Conservation (phyloP, 805 yeast species). For the Peterozyma xylosa region DNA sequence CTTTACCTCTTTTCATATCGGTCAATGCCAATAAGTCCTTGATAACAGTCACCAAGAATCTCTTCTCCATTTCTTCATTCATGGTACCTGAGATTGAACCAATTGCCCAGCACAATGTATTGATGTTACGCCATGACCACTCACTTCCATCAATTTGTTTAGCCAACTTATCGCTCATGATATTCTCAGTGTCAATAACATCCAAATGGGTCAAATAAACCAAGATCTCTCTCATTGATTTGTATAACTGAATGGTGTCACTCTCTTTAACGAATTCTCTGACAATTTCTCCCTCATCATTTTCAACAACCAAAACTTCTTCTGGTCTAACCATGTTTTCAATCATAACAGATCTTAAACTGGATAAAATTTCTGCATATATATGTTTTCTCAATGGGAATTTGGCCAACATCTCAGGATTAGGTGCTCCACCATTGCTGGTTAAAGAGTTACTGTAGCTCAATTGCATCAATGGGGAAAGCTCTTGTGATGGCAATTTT, state of each 20-base stretch:
- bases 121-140: constrained; percentile 99
- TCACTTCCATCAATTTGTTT: constrained; percentile 93
- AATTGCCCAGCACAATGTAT: constrained; percentile 98
- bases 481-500: constrained; percentile 61
- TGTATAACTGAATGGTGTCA: constrained; percentile 93
- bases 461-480: constrained; percentile 73
- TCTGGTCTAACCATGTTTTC: constrained; percentile 98
- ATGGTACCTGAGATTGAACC: constrained; percentile 98
- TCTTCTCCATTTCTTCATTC: constrained; percentile 96
- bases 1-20: constrained; percentile 95
- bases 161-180: constrained; percentile 87
- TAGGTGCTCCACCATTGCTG: constrained; percentile 70
- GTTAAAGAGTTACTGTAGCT: constrained; percentile 27
- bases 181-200: constrained; percentile 87
- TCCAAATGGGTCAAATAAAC: constrained; percentile 94
- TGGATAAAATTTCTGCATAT: constrained; percentile 71
- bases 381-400: constrained; percentile 81
- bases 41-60: constrained; percentile 87
- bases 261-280: constrained; percentile 95
- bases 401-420: constrained; percentile 70
- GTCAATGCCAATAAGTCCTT: constrained; percentile 88
- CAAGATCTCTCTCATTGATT: constrained; percentile 90
- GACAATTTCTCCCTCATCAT: constrained; percentile 98
- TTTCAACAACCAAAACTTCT: constrained; percentile 93
- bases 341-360: constrained; percentile 84